These are phyloP conservation scores for Cladosporium colombiae DNA, from an alignment of 2,329 filamentous ascomycete genomes.

Conservation along the genomic window DNA sequence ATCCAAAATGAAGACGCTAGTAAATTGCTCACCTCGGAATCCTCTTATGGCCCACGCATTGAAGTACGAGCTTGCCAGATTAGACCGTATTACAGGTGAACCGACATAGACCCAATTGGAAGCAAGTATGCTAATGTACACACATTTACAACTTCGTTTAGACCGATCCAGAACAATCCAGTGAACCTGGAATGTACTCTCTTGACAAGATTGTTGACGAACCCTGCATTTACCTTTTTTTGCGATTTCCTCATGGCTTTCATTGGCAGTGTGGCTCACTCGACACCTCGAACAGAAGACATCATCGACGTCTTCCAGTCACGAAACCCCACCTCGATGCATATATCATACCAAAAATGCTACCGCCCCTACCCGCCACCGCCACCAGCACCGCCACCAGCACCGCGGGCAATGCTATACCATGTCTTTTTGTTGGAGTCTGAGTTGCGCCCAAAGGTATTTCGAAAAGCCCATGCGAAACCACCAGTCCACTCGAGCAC, in stretches of 20 bases:
- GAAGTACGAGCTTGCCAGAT: background rate
- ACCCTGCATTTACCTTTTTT: background rate
- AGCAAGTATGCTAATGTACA: background rate
- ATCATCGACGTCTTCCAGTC: background rate
- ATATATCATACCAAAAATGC: background rate
- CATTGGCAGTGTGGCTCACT: too few relatives aligned
- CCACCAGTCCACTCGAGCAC: background rate
- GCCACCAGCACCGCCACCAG: background rate
- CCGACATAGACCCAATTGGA: background rate
- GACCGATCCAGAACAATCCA: background rate
- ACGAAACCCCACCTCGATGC: background rate
- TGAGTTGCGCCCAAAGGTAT: background rate
- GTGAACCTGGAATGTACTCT: background rate
- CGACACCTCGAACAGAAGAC: background rate
- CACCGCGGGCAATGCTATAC: background rate
- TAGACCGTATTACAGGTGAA: background rate
- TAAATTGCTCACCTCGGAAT: background rate
- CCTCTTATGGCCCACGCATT: background rate
- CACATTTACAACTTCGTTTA: background rate
- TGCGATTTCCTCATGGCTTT: background rate
- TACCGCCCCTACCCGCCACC: background rate
- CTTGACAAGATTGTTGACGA: background rate
- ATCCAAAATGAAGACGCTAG: constrained; percentile 1
- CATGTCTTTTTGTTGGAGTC: background rate
- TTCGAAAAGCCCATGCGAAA: background rate